A percentile compares a stretch with the other conserved stretches of the same genome.
phyloP scores from a whole-genome alignment of 257 asterid species.

The Solanum megistacrolobum region DNA sequence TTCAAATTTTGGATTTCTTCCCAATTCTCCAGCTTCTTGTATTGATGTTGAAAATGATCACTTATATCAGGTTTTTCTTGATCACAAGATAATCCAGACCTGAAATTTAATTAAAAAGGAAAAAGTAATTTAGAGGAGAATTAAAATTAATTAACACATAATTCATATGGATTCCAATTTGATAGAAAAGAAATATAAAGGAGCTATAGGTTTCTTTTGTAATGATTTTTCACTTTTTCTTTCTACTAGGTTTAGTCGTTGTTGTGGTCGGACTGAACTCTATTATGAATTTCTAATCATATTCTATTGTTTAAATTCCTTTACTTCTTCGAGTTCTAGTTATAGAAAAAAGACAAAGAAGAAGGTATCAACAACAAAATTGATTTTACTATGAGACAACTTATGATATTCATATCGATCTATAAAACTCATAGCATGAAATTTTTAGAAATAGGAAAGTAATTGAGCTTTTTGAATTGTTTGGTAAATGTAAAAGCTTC shows the following conservation, averaged over 20 bases:
- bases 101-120: not conserved
- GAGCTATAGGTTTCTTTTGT: not conserved
- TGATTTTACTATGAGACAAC: not conserved
- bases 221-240: not conserved
- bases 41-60: slow-evolving; percentile 28
- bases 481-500: not conserved
- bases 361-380: not conserved
- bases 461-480: not conserved
- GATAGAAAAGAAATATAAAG: not conserved
- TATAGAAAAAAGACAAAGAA: not conserved
- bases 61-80: slow-evolving; percentile 44
- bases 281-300: not conserved
- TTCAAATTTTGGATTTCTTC: slow-evolving; percentile 42
- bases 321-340: not conserved
- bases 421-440: not conserved
- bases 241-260: not conserved
- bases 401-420: not conserved
- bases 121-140: not conserved
- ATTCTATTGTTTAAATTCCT: not conserved
- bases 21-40: slow-evolving; percentile 69
- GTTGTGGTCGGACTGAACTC: not conserved
- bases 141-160: not conserved
- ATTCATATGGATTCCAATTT: not conserved
- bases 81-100: slow-evolving; percentile 41
- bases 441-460: not conserved